phyloP scores from a whole-genome alignment of 2,329 filamentous ascomycete species.

The Pochonia chlamydosporia region DNA sequence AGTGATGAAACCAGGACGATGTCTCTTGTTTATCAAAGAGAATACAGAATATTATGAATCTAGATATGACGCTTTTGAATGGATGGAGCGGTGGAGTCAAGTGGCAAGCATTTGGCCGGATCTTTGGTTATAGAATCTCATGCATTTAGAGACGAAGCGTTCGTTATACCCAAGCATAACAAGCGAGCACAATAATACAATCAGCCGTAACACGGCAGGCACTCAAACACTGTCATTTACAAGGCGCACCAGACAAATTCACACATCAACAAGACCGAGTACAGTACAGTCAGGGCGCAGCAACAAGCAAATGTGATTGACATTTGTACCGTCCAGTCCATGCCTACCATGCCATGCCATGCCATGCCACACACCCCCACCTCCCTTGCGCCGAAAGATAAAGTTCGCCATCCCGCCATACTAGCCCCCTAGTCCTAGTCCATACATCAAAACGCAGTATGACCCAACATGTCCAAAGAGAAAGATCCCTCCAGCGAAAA shows the following conservation, averaged over 20 bases:
- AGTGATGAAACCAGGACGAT: neutral
- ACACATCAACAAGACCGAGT: too few species aligned
- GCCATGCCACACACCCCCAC: too few species aligned
- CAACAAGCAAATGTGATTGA: too few species aligned
- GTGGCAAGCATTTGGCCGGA: neutral
- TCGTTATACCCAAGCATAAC: neutral
- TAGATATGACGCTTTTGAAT: neutral
- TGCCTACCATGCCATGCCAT: too few species aligned
- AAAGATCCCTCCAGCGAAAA: neutral
- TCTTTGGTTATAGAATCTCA: neutral
- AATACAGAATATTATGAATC: neutral
- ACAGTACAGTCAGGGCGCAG: too few species aligned
- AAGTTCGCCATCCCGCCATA: too few species aligned
- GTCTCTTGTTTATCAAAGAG: neutral
- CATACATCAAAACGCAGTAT: neutral
- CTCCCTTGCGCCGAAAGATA: too few species aligned
- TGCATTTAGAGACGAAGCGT: neutral
- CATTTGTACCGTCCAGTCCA: too few species aligned
- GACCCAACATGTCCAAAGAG: neutral
- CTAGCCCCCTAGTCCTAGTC: neutral
- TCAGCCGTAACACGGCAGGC: too few species aligned
- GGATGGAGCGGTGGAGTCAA: neutral
- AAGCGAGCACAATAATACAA: neutral
- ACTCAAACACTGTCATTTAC: too few species aligned
- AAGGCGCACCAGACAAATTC: too few species aligned